A percentile compares a stretch with the other conserved stretches of the same genome.
Conservation (phyloP, 805 yeast genomes). For the Schizosaccharomyces pombe region DNA sequence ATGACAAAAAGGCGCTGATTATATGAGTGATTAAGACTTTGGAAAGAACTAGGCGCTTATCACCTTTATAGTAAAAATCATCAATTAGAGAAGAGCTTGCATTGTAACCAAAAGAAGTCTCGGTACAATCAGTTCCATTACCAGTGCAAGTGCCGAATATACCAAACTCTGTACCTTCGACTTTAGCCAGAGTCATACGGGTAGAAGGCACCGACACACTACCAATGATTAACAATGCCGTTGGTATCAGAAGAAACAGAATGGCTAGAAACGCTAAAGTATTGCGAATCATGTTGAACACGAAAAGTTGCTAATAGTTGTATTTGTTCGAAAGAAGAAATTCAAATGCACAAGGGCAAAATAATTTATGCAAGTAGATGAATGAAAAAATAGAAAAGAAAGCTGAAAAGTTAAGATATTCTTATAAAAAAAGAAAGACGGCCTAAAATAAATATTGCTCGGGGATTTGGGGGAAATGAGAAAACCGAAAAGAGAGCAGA, state of each 20-base stretch:
- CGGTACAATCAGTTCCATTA: background rate
- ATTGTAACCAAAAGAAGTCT: background rate
- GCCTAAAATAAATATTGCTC: too few relatives aligned
- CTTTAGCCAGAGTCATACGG: background rate
- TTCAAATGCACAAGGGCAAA: background rate
- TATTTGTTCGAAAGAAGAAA: background rate
- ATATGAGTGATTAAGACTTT: background rate
- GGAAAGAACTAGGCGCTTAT: background rate
- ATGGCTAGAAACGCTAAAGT: background rate
- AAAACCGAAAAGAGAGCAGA: too few relatives aligned
- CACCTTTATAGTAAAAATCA: background rate
- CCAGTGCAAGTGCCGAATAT: background rate
- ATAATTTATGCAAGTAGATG: too few relatives aligned
- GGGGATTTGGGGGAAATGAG: too few relatives aligned
- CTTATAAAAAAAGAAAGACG: too few relatives aligned
- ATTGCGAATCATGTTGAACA: background rate
- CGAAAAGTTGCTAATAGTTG: background rate
- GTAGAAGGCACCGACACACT: background rate
- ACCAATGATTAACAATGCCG: background rate
- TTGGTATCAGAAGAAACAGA: background rate
- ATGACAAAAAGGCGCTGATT: background rate
- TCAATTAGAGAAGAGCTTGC: background rate
- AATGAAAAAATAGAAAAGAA: too few relatives aligned
- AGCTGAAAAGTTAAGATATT: too few relatives aligned
- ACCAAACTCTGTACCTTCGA: background rate